These are phyloP conservation scores for Allium fistulosum DNA, from an alignment of 106 monocot species.

Conservation along the genomic window DNA sequence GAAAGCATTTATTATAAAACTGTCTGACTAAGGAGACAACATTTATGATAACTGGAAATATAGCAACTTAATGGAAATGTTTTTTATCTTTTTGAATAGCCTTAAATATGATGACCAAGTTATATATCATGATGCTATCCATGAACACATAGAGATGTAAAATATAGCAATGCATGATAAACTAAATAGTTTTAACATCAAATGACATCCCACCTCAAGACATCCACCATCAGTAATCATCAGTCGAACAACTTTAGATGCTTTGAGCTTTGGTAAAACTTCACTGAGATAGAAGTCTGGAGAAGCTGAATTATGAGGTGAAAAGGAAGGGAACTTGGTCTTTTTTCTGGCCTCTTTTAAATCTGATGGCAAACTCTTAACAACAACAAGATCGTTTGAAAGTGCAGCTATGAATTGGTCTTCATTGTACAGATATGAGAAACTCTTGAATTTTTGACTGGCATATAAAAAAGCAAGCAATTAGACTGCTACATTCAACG, in stretches of 20 bases:
- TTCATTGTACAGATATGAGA: conserved; percentile 77
- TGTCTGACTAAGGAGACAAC: too few relatives aligned
- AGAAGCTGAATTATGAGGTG: conserved; percentile 36
- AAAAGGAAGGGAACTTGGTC: conserved; percentile 56
- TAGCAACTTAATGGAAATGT: too few relatives aligned
- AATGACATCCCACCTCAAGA: conserved; percentile 52
- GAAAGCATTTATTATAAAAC: too few relatives aligned
- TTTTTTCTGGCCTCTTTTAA: conserved; percentile 61
- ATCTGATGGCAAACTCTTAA: conserved; percentile 48
- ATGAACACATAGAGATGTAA: not conserved
- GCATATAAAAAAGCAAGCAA: conserved; percentile 1
- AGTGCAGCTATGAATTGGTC: conserved; percentile 68
- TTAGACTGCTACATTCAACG: not conserved
- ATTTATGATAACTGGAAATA: too few relatives aligned
- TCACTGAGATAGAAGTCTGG: conserved; percentile 44
- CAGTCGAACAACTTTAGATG: conserved; percentile 64
- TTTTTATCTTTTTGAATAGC: too few relatives aligned
- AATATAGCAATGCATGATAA: not conserved
- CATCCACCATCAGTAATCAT: conserved; percentile 59
- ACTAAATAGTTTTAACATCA: not conserved
- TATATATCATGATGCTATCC: too few relatives aligned
- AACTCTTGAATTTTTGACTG: conserved; percentile 78
- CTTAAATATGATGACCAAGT: too few relatives aligned
- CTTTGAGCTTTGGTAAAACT: conserved; percentile 59
- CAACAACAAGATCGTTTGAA: conserved; percentile 58